phyloP scores from a whole-genome alignment of 2,329 filamentous ascomycete genomes.

The Sporothrix pseudoabietina region DNA sequence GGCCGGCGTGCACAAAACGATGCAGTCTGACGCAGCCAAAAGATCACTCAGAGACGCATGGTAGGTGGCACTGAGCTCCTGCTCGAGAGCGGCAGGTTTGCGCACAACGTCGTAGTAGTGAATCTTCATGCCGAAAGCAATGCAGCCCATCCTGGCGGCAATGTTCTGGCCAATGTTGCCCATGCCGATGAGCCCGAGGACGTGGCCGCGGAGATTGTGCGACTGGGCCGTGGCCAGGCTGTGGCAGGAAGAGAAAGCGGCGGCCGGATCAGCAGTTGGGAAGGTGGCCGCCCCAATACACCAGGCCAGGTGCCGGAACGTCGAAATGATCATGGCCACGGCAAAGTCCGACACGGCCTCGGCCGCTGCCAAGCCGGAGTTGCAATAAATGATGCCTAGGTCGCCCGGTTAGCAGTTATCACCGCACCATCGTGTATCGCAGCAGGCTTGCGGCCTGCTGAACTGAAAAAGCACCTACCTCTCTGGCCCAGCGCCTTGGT shows the following conservation, averaged over 20 bases:
- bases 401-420: background rate
- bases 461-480: conserved; percentile 46
- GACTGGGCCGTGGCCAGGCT: conserved; percentile 59
- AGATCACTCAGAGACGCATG: conserved; percentile 56
- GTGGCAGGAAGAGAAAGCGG: conserved; percentile 61
- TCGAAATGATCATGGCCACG: conserved; percentile 67
- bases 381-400: conserved; percentile 69
- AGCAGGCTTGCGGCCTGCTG: background rate
- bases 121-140: conserved; percentile 65
- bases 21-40: conserved; percentile 58
- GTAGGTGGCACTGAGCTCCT: conserved; percentile 50
- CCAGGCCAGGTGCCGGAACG: conserved; percentile 69
- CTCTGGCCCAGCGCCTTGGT: conserved; percentile 61
- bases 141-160: conserved; percentile 53
- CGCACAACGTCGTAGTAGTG: conserved; percentile 62
- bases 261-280: conserved; percentile 47
- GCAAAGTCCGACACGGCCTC: conserved; percentile 74
- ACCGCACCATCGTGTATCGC: too few species aligned
- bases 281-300: conserved; percentile 52
- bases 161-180: conserved; percentile 67
- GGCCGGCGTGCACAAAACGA: conserved; percentile 63
- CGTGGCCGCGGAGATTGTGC: conserved; percentile 63
- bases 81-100: conserved; percentile 50
- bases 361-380: conserved; percentile 68
- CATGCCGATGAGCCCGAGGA: conserved; percentile 68